phyloP scores from a whole-genome alignment of 208 protist genomes.

The Borovskyia barvae region DNA sequence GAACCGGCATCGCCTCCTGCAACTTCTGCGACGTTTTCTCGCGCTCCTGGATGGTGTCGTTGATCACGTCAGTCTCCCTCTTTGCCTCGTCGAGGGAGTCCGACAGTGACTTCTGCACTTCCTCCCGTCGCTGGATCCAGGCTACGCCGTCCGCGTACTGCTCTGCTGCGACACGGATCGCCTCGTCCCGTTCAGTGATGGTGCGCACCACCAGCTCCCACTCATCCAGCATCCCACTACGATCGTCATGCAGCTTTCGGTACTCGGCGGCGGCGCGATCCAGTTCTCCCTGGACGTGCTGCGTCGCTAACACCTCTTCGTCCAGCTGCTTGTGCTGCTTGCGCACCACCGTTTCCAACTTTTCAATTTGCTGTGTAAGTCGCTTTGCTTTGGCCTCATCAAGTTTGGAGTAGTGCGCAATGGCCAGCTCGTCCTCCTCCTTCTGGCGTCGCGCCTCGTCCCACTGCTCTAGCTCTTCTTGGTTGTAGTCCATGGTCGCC shows the following conservation, averaged over 20 bases:
- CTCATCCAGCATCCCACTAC: conserved; percentile 85
- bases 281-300: conserved; percentile 88
- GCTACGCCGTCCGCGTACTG: conserved; percentile 70
- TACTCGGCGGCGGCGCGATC: conserved; percentile 92
- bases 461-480: conserved; percentile 95
- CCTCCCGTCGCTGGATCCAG: conserved; percentile 70
- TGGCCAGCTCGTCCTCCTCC: conserved; percentile 91
- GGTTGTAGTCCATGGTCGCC: conserved; percentile 90
- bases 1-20: conserved; percentile 30
- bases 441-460: conserved; percentile 90
- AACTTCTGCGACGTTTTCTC: conserved; percentile 52
- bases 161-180: conserved; percentile 73
- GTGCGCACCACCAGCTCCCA: conserved; percentile 87
- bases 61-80: conserved; percentile 45
- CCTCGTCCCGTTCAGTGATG: conserved; percentile 87
- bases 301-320: conserved; percentile 81
- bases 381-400: conserved; percentile 88
- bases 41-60: conserved; percentile 53
- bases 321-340: conserved; percentile 56
- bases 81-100: conserved; percentile 32
- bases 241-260: conserved; percentile 82
- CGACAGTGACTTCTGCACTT: conserved; percentile 32
- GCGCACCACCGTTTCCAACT: conserved; percentile 59
- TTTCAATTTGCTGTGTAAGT: conserved; percentile 79
- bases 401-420: conserved; percentile 86